Evolutionary conservation across 2,329 filamentous ascomycete species (phyloP).

Genomic region (Aspergillus tanneri): DNA sequence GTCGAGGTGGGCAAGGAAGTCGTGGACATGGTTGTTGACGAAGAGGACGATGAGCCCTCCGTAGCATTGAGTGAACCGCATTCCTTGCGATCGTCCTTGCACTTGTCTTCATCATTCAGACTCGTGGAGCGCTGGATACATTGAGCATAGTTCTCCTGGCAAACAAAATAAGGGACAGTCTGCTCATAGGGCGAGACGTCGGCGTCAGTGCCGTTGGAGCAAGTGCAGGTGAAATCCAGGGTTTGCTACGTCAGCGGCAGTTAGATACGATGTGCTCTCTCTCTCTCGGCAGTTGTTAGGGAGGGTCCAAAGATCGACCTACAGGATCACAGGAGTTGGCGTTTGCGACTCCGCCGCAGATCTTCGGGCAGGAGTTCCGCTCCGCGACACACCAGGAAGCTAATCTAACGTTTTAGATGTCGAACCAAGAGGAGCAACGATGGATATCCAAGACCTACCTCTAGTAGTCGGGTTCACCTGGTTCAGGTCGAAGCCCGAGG

Average conservation of each 20-base stretch:
- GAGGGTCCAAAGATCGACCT: constrained; percentile 31
- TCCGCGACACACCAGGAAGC: constrained; percentile 60
- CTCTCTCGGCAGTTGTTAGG: too few relatives aligned
- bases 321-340: constrained; percentile 59
- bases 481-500: constrained; percentile 44
- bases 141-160: constrained; percentile 52
- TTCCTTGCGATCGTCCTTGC: constrained; percentile 44
- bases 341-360: constrained; percentile 55
- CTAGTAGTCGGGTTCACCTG: constrained; percentile 38
- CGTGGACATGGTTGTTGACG: constrained; percentile 30
- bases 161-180: constrained; percentile 62
- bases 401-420: constrained; percentile 21
- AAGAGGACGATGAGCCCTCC: constrained; percentile 27
- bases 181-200: constrained; percentile 57
- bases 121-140: constrained; percentile 45
- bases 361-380: constrained; percentile 58
- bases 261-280: too few relatives aligned
- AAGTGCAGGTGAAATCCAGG: constrained; percentile 58
- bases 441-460: constrained; percentile 22
- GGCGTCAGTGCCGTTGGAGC: constrained; percentile 55
- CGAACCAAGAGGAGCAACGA: neutral
- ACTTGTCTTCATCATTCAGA: constrained; percentile 48
- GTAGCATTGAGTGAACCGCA: constrained; percentile 56
- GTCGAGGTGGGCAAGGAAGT: constrained; percentile 32
- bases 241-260: constrained; percentile 38